Base-by-base conservation (phyloP, 345 rosid species). In the Linum lewisii region DNA sequence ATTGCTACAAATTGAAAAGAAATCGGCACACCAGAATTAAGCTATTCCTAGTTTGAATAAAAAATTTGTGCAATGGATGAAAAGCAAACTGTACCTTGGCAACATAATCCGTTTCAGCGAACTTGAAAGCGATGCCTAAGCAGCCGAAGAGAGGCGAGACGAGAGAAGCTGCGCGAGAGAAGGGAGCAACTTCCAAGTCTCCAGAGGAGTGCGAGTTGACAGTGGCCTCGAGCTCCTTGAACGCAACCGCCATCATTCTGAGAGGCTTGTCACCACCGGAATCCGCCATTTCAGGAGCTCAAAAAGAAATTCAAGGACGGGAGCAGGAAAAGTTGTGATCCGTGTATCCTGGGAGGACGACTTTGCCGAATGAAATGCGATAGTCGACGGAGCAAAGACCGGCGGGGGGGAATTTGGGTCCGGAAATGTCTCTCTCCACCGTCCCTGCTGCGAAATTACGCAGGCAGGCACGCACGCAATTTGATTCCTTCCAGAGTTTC, bases 81-180 rank as follows among this genome's bases (percentile, higher is more conserved):
- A 6, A 11, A 21, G 26, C 21, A 54, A 24, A 5, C 15, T 1
- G 26, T 42, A 90, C 97, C 91, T 93, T 89, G 65, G 95, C 86
- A n/a, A 88, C 95, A 44, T 86, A 93, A 65, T 93, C 97, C 91
- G 81, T 78, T 69, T 93, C 95, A 0, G 95, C 99, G 64, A 93
- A 93, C 78, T 88, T 93, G 77, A 92, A 92, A 58, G 98, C 98
- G 60, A 93, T 79, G 26, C 99, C 97, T 21, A 93, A 71, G 73
- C 95, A 86, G 24, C 89, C 89, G 57, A 93, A 85, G 47, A 88
- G 97, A 63, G 99, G 97, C 14, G 99, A 93, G 18, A 93, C 97
- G 19, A 84, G 69, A 26, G 99, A 83, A 71, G 94, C 86, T 21
- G 99, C 97, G 66, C 51, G 86, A 22, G 97, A 88, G 72, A 92